These are phyloP conservation scores for Plantago coronopus DNA, from an alignment of 305 asterid genomes.

Conservation along the genomic window DNA sequence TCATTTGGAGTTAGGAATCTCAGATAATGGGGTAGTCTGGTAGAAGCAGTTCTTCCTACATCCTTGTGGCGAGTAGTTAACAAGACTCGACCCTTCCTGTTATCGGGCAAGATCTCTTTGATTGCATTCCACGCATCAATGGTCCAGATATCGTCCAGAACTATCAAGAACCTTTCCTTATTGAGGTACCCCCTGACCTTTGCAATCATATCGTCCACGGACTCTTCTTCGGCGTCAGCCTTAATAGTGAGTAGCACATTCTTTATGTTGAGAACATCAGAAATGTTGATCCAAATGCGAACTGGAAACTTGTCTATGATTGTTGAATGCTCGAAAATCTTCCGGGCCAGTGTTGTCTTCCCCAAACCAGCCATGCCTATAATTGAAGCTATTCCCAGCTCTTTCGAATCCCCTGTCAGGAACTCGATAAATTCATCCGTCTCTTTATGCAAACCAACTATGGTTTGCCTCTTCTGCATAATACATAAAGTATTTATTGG, in stretches of 20 bases:
- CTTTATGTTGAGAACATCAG: no score
- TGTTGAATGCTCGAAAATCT: no score
- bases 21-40: slow-evolving; percentile 21
- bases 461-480: slow-evolving; percentile 9
- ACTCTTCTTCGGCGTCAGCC: neutral
- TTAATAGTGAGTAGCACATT: no score
- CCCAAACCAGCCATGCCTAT: no score
- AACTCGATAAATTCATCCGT: slow-evolving; percentile 10
- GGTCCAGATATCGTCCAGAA: slow-evolving; percentile 39
- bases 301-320: no score
- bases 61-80: slow-evolving; percentile 25
- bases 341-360: no score
- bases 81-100: slow-evolving; percentile 24
- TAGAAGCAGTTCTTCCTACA: slow-evolving; percentile 22
- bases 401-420: no score
- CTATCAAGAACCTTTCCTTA: slow-evolving; percentile 23
- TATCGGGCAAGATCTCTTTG: slow-evolving; percentile 23
- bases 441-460: slow-evolving; percentile 32
- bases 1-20: slow-evolving; percentile 19
- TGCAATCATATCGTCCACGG: neutral
- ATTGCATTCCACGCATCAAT: slow-evolving; percentile 27
- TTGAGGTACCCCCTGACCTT: neutral
- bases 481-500: no score
- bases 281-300: no score
- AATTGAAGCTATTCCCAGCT: no score